Percentiles rank a stretch among this genome's conserved stretches.
Conservation (phyloP, 1,284 basidiomycete species). For the Tilletia indica region DNA sequence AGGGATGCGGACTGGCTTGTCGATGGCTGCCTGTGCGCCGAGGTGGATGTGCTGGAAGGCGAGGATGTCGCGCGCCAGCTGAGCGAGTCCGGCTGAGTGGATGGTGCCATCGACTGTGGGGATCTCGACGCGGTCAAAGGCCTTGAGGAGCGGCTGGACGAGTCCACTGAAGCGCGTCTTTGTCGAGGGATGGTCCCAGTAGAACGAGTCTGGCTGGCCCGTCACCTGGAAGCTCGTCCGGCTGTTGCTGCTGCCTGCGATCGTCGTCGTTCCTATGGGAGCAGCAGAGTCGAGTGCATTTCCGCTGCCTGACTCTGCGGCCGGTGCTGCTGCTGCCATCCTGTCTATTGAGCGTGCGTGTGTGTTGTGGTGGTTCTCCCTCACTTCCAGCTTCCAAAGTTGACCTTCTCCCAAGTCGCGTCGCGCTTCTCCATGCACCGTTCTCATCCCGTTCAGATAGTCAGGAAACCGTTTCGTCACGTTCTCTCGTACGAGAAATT, state of each 20-base stretch:
- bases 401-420: no score
- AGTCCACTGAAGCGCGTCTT: background rate
- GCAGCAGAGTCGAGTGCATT: background rate
- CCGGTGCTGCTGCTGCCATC: background rate
- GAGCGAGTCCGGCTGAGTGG: background rate
- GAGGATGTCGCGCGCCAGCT: slow-evolving; percentile 11
- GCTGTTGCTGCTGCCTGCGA: background rate
- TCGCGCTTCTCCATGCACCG: no score
- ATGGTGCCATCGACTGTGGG: slow-evolving; percentile 8
- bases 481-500: background rate
- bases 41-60: slow-evolving; percentile 16
- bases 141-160: slow-evolving; percentile 16
- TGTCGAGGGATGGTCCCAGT: slow-evolving; percentile 2
- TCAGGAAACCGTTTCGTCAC: no score
- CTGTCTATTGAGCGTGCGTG: background rate
- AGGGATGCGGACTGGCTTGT: slow-evolving; percentile 15
- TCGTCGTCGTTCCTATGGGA: background rate
- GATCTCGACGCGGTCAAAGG: slow-evolving; percentile 15
- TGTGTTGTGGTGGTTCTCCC: background rate
- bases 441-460: no score
- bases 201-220: slow-evolving; percentile 13
- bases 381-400: no score
- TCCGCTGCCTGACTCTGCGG: background rate
- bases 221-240: slow-evolving; percentile 6
- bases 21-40: slow-evolving; percentile 1